phyloP scores from a whole-genome alignment of 176 grass and related monocot species.

The Lolium rigidum region DNA sequence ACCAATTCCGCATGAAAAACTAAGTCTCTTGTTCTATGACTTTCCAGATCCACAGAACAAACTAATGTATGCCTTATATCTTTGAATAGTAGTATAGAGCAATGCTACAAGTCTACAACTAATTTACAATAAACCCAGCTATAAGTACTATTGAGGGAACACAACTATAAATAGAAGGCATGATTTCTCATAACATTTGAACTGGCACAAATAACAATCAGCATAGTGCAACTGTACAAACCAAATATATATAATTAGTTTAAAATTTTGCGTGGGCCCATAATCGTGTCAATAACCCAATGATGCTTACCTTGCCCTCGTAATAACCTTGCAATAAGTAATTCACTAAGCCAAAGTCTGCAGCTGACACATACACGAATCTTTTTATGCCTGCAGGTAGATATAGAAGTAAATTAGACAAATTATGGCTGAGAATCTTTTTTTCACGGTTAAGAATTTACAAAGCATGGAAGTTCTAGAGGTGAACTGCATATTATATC shows the following conservation, averaged over 20 bases:
- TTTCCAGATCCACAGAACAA: neutral
- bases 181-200: neutral
- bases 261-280: neutral
- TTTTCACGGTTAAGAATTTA: neutral
- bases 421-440: neutral
- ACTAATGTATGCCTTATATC: neutral
- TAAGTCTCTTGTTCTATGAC: neutral
- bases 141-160: neutral
- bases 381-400: slow-evolving; percentile 79
- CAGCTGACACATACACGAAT: slow-evolving; percentile 93
- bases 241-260: neutral
- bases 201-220: neutral
- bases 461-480: slow-evolving; percentile 3
- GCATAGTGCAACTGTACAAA: slow-evolving; percentile 16
- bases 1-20: neutral
- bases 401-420: slow-evolving; percentile 16
- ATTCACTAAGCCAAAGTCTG: slow-evolving; percentile 86
- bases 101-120: neutral
- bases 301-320: slow-evolving; percentile 76
- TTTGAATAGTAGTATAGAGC: neutral
- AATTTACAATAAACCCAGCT: neutral
- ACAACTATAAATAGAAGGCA: neutral
- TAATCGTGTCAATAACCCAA: slow-evolving; percentile 11
- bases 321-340: slow-evolving; percentile 90
- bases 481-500: slow-evolving; percentile 9